phyloP scores from a whole-genome alignment of 306 rosid species.

The Spatholobus suberectus region DNA sequence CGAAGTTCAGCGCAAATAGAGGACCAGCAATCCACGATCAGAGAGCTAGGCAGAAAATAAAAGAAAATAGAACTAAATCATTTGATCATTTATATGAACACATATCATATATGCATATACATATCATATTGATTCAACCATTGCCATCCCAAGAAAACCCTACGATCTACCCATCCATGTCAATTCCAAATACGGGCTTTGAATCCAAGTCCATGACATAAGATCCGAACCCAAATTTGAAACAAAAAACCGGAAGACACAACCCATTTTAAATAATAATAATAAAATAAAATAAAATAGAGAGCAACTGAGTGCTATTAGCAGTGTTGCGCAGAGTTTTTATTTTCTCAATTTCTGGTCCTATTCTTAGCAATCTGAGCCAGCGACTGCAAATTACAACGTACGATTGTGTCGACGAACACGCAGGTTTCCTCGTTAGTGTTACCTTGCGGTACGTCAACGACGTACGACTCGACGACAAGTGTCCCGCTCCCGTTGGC shows the following conservation, averaged over 20 bases:
- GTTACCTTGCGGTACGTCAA: conserved; percentile 65
- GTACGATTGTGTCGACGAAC: conserved; percentile 64
- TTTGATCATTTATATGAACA: conserved; percentile 13
- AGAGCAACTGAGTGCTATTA: background rate
- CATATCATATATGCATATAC: conserved; percentile 12
- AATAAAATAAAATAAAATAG: background rate
- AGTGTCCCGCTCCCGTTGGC: conserved; percentile 47
- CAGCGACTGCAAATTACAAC: conserved; percentile 66
- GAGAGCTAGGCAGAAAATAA: background rate
- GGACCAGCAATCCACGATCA: background rate
- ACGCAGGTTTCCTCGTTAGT: conserved; percentile 67
- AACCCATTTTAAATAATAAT: background rate
- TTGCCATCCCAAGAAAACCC: conserved; percentile 32
- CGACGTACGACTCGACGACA: conserved; percentile 66
- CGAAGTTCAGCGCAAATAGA: background rate
- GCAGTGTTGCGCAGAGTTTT: background rate
- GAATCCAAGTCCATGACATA: background rate
- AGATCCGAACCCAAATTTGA: conserved; percentile 41
- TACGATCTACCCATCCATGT: conserved; percentile 6
- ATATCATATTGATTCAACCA: conserved; percentile 45
- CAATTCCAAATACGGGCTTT: conserved; percentile 39
- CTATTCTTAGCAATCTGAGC: conserved; percentile 57
- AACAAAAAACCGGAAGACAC: conserved; percentile 22
- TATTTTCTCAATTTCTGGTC: background rate
- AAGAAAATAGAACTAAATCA: background rate